Base-by-base conservation (phyloP, 768 basidiomycete genomes). In the Glaciozyma antarctica region DNA sequence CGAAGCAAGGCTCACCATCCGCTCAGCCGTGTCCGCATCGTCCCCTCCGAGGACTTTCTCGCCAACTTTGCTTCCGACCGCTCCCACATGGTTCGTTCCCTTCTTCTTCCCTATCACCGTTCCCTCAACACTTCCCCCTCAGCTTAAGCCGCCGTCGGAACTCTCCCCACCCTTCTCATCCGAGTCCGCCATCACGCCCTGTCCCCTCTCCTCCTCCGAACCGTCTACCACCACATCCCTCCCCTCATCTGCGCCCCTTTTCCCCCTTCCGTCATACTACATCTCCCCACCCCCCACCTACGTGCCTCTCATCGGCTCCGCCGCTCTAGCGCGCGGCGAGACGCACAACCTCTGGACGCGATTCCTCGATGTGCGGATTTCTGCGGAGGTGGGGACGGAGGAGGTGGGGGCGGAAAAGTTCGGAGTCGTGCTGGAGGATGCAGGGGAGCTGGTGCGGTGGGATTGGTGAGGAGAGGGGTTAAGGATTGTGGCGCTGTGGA, bases 41-140 rank as follows among this genome's bases (percentile, higher is more conserved):
- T 72, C 1, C 67, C 60, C 2, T 58, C 60, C 0, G 3, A 8
- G 0, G 49, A 52, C 24, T 52, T 72, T 2, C 51, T 72, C 3
- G 26, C 32, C 22, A 59, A 67, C 41, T 72, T 72, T 24, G 71
- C 71, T 15, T 69, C 68, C 0, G 67, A 69, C 52, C 62, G 71
- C 5, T 67, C 65, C 13, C 71, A 72, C 43, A 72, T 72, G 71
- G 58, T 68, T 2, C 26, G 58, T 49, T 16, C 22, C 5, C 22
- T 16, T 34, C n/a, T 17, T 34, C 38, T 34, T 9, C 17, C 16
- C 24, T 16, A 22, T 32, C 60, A 15, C 0, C 55, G 38, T 1
- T 8, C 30, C 24, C 21, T 56, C 28, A 32, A 8, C 22, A n/a
- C 15, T 21, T 3, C 21, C 26, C 32, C 5, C 8, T 22, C 19